Evolutionary conservation across 495 filamentous ascomycete genomes (phyloP), one percentile per base, ranked within the genome.

Genomic region (Trichoderma reesei): DNA sequence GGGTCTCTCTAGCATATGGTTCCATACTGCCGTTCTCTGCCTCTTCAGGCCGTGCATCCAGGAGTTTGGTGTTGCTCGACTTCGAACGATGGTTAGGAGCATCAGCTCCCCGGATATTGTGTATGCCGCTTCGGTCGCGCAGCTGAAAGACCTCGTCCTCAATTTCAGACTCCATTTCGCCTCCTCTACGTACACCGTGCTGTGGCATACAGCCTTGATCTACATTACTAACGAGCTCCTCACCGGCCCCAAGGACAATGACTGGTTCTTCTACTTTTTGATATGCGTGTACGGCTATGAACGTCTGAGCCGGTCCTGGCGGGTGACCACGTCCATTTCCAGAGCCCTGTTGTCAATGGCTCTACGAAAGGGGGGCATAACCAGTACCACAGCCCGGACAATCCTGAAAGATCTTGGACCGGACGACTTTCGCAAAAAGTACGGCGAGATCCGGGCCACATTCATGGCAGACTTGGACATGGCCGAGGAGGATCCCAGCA

Each of bases 171-270:
- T 65, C 39, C 39, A 70, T 5, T 68, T 56, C 38, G 59, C 51
- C 8, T 64, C 26, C 26, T 67, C 68, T 13, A 63, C 67, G 5
- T 68, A 68, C 56, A 70, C 70, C 7, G 67, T 70, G 3, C 66
- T 73, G 7, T 73, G 71, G 68, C 70, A 73, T 41, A 72, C 67
- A 7, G 68, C 68, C 3, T 66, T 69, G 42, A 62, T 70, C 39
- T 73, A 73, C 56, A 65, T 72, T 41, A 67, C 68, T 20, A 72
- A 73, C 56, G 68, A 68, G 11, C 65, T 72, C 64, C 39, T 73
- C 13, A 51, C 38, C 54, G 59, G 67, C 9, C 10, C 51, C 0
- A 16, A 33, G 3, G 66, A 69, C 20, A 63, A 65, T 0, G 66
- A 73, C 31, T 69, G 68, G 70, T 68, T 34, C 14, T 62, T 72